Evolutionary conservation across 495 filamentous ascomycete genomes (phyloP).

Genomic region (Aspergillus cavernicola): DNA sequence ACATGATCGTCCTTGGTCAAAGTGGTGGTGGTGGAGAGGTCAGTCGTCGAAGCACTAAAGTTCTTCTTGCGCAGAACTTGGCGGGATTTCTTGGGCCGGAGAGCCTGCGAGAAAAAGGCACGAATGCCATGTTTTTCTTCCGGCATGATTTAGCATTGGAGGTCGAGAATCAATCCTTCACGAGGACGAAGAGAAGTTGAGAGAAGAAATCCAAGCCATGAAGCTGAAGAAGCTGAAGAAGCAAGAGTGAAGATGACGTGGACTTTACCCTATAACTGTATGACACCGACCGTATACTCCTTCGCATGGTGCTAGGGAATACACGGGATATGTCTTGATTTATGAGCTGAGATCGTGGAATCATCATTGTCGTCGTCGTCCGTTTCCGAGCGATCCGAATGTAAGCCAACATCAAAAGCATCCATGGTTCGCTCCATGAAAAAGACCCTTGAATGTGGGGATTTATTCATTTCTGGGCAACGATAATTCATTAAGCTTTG

Average conservation of each 20-base stretch:
- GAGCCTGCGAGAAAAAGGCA: conserved; percentile 32
- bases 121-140: conserved; percentile 34
- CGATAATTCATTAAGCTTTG: neutral
- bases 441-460: neutral
- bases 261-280: neutral
- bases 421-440: neutral
- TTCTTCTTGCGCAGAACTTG: conserved; percentile 45
- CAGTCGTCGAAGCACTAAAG: conserved; percentile 30
- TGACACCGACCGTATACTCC: too few species aligned
- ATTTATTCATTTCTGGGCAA: neutral
- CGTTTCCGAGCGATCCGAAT: conserved; percentile 3
- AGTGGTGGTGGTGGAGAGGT: conserved; percentile 28
- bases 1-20: conserved; percentile 24
- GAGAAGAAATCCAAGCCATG: conserved; percentile 1
- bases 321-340: too few species aligned
- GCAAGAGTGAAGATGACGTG: conserved; percentile 7
- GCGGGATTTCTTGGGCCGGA: conserved; percentile 45
- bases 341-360: too few species aligned
- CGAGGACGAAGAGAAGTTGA: neutral
- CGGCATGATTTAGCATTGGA: conserved; percentile 26
- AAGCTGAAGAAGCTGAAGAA: conserved; percentile 5
- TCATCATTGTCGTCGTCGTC: neutral
- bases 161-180: neutral
- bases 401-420: neutral
- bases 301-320: too few species aligned